phyloP scores from a whole-genome alignment of 2,329 filamentous ascomycete species.

The Hymenoscyphus fructigenus region DNA sequence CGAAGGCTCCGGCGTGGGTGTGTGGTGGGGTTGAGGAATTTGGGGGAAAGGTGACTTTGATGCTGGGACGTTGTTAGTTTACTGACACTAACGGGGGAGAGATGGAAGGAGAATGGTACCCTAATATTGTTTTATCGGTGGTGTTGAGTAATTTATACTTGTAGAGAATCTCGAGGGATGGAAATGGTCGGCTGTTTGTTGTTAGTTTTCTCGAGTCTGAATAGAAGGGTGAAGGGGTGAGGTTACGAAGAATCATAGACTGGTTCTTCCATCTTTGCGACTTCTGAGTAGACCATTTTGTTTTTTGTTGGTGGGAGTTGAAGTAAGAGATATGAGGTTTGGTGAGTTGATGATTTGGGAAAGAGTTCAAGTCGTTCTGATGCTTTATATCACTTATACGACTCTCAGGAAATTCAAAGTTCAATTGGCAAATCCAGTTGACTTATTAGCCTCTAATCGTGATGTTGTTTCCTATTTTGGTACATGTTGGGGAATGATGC shows the following conservation, averaged over 20 bases:
- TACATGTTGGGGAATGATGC: background rate
- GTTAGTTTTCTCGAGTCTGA: background rate
- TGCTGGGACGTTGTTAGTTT: background rate
- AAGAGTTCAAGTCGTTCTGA: background rate
- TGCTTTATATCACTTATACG: too few species aligned
- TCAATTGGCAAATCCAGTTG: too few species aligned
- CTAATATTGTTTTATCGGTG: background rate
- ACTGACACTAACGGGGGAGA: background rate
- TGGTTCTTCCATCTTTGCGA: background rate
- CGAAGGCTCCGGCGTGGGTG: slow-evolving; percentile 45
- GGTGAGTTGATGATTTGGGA: background rate
- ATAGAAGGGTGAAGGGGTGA: background rate
- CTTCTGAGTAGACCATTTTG: background rate
- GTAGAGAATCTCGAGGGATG: background rate
- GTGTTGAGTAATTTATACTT: background rate
- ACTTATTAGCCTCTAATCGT: too few species aligned
- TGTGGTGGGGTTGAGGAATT: slow-evolving; percentile 45
- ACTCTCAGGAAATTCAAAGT: too few species aligned
- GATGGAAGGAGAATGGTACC: background rate
- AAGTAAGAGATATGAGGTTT: background rate
- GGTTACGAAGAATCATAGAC: background rate
- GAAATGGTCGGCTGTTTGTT: background rate
- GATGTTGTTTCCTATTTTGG: too few species aligned
- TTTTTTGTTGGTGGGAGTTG: background rate
- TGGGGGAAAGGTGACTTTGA: slow-evolving; percentile 35